Base-by-base conservation (phyloP, 306 rosid genomes). In the Begonia masoniana region DNA sequence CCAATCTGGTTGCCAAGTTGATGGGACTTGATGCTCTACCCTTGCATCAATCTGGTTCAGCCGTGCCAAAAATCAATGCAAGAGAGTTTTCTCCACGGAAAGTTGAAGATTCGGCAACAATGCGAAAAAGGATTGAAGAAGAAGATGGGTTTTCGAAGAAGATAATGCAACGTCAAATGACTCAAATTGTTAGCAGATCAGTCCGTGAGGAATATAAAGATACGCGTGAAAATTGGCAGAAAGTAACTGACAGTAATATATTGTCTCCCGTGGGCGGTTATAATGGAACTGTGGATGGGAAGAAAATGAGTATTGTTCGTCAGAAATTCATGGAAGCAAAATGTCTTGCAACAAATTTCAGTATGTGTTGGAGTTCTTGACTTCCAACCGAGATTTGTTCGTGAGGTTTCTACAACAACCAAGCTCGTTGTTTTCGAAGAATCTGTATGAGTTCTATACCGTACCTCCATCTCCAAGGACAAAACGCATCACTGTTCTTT, bases 11-110 rank as follows among this genome's bases (percentile, higher is more conserved):
- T 64, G 99, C 99, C 60, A 83, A 82, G 73, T 73, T 87, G 69
- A 92, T 83, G 99, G 99, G 96, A 62, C 88, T 92, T 64, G 99
- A 92, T 47, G 41, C 79, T 65, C 67, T 83, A 47, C 88, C 93
- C 41, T 56, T 71, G 65, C 79, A 73, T 60, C 57, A 31, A 21
- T 21, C 76, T 50, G 74, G 71, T 71, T 60, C 78, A 59, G 66
- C 85, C 23, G 67, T 67, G 52, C 80, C 71, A 57, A 76, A 78
- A 71, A 77, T 72, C 65, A 73, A 55, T 63, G 63, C 69, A 50
- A 75, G 75, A 68, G 72, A 69, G 55, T 59, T 48, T 74, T 70
- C 84, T 39, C 75, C 8, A 7, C 39, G 39, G 2, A 31, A 61
- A 51, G 75, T 78, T 17, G 47, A 56, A 21, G 56, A 69, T 60